A percentile compares a stretch with the other conserved stretches of the same genome.
Conservation (phyloP, 2,329 filamentous ascomycete genomes). For the Zopfia rhizophila region DNA sequence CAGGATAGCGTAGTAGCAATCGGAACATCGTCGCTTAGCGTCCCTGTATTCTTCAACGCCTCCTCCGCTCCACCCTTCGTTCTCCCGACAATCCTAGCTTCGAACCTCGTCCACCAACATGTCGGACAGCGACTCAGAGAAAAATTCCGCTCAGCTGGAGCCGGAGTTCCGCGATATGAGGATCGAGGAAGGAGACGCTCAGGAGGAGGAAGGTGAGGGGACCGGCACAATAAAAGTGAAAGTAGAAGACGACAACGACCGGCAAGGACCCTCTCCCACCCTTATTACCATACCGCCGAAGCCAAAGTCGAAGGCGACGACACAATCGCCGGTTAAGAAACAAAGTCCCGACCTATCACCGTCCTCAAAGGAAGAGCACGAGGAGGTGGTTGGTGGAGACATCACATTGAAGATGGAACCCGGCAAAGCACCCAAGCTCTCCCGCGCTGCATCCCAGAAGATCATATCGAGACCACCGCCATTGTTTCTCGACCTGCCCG, state of each 20-base stretch:
- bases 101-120: constrained; percentile 40
- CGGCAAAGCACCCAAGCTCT: constrained; percentile 74
- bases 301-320: constrained; percentile 43
- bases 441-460: constrained; percentile 80
- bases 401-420: constrained; percentile 72
- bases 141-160: constrained; percentile 51
- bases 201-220: constrained; percentile 24
- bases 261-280: constrained; percentile 33
- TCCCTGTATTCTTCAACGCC: constrained; percentile 35
- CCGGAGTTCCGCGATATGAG: constrained; percentile 59
- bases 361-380: constrained; percentile 52
- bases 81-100: constrained; percentile 26
- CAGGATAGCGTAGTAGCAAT: constrained; percentile 29
- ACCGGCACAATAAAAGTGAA: constrained; percentile 34
- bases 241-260: constrained; percentile 31
- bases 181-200: constrained; percentile 53
- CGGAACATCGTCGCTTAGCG: constrained; percentile 45
- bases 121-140: constrained; percentile 49
- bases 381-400: constrained; percentile 68
- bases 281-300: constrained; percentile 39
- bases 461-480: constrained; percentile 68
- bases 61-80: constrained; percentile 27
- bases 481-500: constrained; percentile 78
- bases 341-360: constrained; percentile 48
- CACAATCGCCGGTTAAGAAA: constrained; percentile 47